phyloP scores from a whole-genome alignment of 331 rosid species.

The Dryas integrifolia region DNA sequence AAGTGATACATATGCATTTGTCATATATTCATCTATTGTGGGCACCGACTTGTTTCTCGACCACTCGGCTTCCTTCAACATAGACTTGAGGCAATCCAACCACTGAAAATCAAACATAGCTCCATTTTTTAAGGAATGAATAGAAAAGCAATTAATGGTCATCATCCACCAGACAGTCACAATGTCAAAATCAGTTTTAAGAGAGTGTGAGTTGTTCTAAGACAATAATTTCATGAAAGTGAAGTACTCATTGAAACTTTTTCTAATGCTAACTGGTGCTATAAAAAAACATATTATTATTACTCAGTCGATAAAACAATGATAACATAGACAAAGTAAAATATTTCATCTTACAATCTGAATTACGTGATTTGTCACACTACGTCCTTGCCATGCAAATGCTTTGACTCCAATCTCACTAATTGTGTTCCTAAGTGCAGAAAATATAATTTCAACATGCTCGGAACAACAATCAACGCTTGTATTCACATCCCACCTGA shows the following conservation, averaged over 20 bases:
- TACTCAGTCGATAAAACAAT: not conserved
- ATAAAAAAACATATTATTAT: not conserved
- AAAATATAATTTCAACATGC: conserved; percentile 66
- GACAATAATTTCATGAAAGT: not conserved
- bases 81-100: conserved; percentile 63
- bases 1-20: conserved; percentile 56
- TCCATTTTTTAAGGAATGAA: too few relatives aligned
- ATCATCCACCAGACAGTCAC: too few relatives aligned
- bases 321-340: conserved; percentile 21
- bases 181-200: not conserved
- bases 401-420: conserved; percentile 64
- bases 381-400: conserved; percentile 49
- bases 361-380: conserved; percentile 48
- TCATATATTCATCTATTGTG: conserved; percentile 62
- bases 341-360: conserved; percentile 53
- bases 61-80: conserved; percentile 76
- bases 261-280: not conserved
- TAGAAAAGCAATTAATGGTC: too few relatives aligned
- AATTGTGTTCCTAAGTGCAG: conserved; percentile 52
- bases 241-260: not conserved
- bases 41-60: conserved; percentile 47
- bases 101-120: conserved; percentile 52
- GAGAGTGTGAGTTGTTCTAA: not conserved
- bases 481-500: conserved; percentile 77
- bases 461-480: conserved; percentile 54